These are phyloP conservation scores for Colletotrichum melonis DNA, from an alignment of 2,329 filamentous ascomycete genomes.

Conservation along the genomic window DNA sequence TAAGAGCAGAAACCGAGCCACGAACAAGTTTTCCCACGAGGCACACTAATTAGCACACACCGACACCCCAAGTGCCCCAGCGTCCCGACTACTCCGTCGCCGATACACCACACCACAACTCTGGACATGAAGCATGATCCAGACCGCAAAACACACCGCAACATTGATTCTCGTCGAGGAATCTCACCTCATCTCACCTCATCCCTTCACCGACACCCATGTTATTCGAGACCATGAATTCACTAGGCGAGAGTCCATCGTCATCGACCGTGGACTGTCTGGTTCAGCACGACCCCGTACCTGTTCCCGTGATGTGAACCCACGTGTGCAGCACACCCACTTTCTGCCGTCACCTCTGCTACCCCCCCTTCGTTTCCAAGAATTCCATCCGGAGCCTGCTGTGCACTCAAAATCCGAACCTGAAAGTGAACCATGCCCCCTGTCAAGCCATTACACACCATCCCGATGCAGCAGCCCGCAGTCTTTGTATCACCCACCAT, in stretches of 20 bases:
- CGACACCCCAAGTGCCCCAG: not conserved
- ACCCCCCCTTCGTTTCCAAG: not conserved
- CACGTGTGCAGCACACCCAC: constrained; percentile 29
- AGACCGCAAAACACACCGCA: not conserved
- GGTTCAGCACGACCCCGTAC: not conserved
- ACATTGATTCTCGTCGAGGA: not conserved
- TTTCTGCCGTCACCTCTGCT: not conserved
- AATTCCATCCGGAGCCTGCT: not conserved
- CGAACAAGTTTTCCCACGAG: not conserved
- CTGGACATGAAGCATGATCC: not conserved
- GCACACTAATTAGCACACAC: not conserved
- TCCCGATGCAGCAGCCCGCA: not conserved
- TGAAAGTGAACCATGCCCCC: not conserved
- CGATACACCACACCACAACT: not conserved
- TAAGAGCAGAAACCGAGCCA: not conserved
- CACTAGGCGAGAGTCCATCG: not conserved
- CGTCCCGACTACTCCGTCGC: not conserved
- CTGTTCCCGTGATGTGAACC: constrained; percentile 13
- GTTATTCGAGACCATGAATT: not conserved
- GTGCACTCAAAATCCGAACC: not conserved
- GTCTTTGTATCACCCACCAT: not conserved
- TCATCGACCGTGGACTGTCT: not conserved
- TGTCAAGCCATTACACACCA: not conserved
- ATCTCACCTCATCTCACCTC: not conserved
- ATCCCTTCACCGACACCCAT: constrained; percentile 5